These are phyloP conservation scores for Sarcodon aspratus DNA, from an alignment of 768 basidiomycete species.

Conservation along the genomic window DNA sequence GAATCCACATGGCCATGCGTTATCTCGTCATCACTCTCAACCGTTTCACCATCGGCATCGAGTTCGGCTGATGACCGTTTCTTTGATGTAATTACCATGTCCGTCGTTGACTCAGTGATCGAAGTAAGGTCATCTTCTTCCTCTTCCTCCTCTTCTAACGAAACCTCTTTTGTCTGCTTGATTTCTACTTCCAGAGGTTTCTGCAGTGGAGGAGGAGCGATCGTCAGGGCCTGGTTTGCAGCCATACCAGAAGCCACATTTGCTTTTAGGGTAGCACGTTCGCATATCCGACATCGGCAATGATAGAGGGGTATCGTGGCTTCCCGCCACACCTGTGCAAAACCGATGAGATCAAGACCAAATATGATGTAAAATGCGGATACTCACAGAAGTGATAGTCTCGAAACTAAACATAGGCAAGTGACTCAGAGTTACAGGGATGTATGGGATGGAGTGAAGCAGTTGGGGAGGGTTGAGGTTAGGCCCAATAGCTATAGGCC, in stretches of 20 bases:
- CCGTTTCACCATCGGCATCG: constrained; percentile 14
- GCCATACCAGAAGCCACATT: constrained; percentile 30
- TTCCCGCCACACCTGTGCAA: constrained; percentile 56
- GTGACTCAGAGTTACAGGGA: constrained; percentile 45
- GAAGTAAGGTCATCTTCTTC: constrained; percentile 14
- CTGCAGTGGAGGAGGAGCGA: constrained; percentile 2
- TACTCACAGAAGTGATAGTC: constrained; percentile 42
- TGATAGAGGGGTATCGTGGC: constrained; percentile 63
- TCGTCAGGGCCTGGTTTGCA: constrained; percentile 9
- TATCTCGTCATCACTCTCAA: constrained; percentile 1
- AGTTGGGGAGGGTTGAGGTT: constrained; percentile 50
- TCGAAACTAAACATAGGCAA: constrained; percentile 50
- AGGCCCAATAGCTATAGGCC: constrained; percentile 38
- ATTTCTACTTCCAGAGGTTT: neutral
- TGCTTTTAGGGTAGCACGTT: constrained; percentile 46
- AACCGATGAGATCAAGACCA: neutral
- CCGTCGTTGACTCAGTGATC: constrained; percentile 9
- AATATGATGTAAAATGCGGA: neutral
- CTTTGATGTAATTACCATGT: constrained; percentile 10
- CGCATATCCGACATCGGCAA: constrained; percentile 64
- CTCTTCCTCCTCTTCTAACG: constrained; percentile 20
- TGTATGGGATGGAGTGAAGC: constrained; percentile 55
- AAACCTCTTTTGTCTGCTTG: constrained; percentile 6
- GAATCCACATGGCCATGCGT: neutral
- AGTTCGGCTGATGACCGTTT: constrained; percentile 28